These are phyloP conservation scores for Rhododendron simsii DNA, from an alignment of 148 eudicot species.

Conservation along the genomic window DNA sequence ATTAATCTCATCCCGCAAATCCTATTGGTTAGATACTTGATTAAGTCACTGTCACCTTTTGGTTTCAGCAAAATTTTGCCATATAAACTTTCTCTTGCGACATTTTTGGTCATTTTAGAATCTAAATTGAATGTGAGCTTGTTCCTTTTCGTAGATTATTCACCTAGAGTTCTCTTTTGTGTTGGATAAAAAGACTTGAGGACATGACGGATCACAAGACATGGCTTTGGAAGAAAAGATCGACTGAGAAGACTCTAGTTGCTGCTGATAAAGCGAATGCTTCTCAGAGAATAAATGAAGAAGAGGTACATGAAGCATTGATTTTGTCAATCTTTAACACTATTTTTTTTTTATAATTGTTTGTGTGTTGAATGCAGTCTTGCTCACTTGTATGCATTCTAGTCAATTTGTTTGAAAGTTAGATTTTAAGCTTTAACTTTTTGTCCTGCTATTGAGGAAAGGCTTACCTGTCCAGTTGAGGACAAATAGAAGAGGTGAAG, in stretches of 20 bases:
- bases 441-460: neutral
- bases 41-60: neutral
- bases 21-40: neutral
- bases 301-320: constrained; percentile 41
- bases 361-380: neutral
- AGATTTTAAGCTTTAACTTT: neutral
- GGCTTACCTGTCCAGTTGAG: neutral
- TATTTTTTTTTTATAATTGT: neutral
- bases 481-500: neutral
- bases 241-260: constrained; percentile 46
- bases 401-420: neutral
- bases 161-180: neutral
- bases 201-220: constrained; percentile 59
- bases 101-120: neutral
- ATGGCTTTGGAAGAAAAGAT: constrained; percentile 82
- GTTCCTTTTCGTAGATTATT: neutral
- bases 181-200: neutral
- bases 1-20: neutral
- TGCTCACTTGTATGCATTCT: neutral
- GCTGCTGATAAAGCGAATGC: constrained; percentile 40
- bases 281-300: constrained; percentile 34
- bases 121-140: neutral
- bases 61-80: neutral
- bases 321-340: neutral
- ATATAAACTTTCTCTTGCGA: neutral